Base-by-base conservation (phyloP, 2,329 filamentous ascomycete species). In the Xylaria polymorpha region DNA sequence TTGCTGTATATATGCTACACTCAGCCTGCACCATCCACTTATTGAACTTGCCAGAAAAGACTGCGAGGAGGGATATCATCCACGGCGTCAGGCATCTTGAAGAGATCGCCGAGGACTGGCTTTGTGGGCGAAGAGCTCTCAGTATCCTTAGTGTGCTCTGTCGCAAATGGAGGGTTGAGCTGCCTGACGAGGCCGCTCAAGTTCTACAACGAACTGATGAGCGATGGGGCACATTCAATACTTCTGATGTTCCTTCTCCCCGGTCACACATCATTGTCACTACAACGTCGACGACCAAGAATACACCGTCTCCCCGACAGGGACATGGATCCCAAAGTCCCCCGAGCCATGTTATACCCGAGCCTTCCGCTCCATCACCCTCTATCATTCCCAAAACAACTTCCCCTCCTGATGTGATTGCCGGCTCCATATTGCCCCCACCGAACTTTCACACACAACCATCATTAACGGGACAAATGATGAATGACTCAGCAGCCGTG, bases 61-160 rank as follows among this genome's bases (percentile, higher is more conserved):
- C 93, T 37, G 94, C 96, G 4, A 91, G 90, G 75, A 86, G 95
- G 74, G 95, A 98, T 79, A 93, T 99, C 50, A 91, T 93, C 4
- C 94, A 98, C 75, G 94, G 95, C 0, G 87, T 97, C 51, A 95
- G 93, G 76, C 93, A 97, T 71, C 87, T 98, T 1, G 95, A 98
- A 79, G 95, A 98, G 77, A 98, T 99, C 74, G 94, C 94, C 0
- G 94, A 98, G 79, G 92, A 94, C 75, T 99, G 96, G 96, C 88
- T 94, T 0, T 96, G 94, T 75, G 95, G 94, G 10, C 87, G 94
- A 62, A 88, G 95, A 14, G 95, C 94, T 0, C 85, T 98, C 7
- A 89, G 90, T 68, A 97, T 98, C 57, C 85, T 99, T 51, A 94
- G 92, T 73, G 89, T 97, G 4, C 88, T 97, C 14, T 91, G 92